Conservation (phyloP, 108 stramenopile species). For the Ochromonas danica region DNA sequence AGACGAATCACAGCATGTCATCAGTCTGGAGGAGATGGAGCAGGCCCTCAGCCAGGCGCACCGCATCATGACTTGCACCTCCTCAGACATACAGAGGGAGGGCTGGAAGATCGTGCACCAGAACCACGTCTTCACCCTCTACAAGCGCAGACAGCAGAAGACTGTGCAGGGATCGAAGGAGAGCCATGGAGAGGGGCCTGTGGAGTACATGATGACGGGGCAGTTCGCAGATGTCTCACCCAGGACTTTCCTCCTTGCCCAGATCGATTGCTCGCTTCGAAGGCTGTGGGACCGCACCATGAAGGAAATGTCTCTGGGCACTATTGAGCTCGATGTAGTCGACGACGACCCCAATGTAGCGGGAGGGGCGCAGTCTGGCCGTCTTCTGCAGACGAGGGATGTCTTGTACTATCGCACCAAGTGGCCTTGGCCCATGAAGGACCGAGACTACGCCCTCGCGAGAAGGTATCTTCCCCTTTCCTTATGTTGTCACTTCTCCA, state of each 20-base stretch:
- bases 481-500: too few relatives aligned
- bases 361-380: not conserved
- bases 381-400: not conserved
- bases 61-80: not conserved
- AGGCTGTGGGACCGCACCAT: constrained; percentile 4
- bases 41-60: not conserved
- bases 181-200: not conserved
- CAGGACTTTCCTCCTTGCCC: not conserved
- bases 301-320: constrained; percentile 19
- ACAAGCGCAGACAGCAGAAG: not conserved
- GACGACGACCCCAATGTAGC: not conserved
- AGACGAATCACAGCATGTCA: not conserved
- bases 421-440: constrained; percentile 19
- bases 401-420: not conserved
- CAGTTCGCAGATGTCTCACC: not conserved
- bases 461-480: not conserved
- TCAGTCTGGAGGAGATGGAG: not conserved
- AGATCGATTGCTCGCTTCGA: not conserved
- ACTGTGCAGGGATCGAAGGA: not conserved
- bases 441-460: constrained; percentile 7
- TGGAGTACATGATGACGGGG: constrained; percentile 17
- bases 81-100: not conserved
- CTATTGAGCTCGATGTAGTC: not conserved
- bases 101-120: not conserved
- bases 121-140: not conserved